Evolutionary conservation across 2,329 filamentous ascomycete genomes (phyloP), one percentile per base, ranked within the genome.

Genomic region (Blumeriella jaapii): DNA sequence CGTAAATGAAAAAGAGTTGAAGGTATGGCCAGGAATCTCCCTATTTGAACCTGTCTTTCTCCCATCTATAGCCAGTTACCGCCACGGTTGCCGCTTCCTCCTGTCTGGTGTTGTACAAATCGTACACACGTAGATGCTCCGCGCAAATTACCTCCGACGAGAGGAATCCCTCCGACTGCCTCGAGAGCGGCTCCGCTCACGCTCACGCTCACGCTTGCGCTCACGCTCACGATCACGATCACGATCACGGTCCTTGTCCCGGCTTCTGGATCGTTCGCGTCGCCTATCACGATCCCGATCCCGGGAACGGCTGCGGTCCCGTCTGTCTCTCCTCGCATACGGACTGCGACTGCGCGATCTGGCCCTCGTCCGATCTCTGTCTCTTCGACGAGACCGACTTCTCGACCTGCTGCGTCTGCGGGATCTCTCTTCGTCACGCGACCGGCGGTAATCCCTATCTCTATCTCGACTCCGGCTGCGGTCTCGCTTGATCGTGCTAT

Each of bases 391-490:
- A 33, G 44, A 44, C 17, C 41, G 39, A 20, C 44, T 53, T 28
- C 44, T 39, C 11, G 38, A 42, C 17, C 46, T 33, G 24, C 38
- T 39, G 23, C 42, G 38, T 22, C 40, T 31, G 15, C 45, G 44
- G 30, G 25, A 14, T 18, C 35, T 35, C 6, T 41, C 38, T 20
- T 45, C 40, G 11, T 44, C 42, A 11, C 42, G 33, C 12, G 38
- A 31, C 15, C 40, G 41, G 6, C 41, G 41, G 16, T 31, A 38
- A 18, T 44, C 39, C 25, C 40, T 45, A 15, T 46, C 45, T 16
- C 42, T 38, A 16, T 50, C 44, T 20, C 50, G 41, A 31, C 47
- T 46, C 11, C 46, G 39, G 18, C 46, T 55, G 32, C 48, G 39
- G 13, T 48, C 47, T 11, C 49, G 42, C 34, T 51, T 52, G 5